Conservation (phyloP, 306 rosid genomes). For the Prosopis cineraria region DNA sequence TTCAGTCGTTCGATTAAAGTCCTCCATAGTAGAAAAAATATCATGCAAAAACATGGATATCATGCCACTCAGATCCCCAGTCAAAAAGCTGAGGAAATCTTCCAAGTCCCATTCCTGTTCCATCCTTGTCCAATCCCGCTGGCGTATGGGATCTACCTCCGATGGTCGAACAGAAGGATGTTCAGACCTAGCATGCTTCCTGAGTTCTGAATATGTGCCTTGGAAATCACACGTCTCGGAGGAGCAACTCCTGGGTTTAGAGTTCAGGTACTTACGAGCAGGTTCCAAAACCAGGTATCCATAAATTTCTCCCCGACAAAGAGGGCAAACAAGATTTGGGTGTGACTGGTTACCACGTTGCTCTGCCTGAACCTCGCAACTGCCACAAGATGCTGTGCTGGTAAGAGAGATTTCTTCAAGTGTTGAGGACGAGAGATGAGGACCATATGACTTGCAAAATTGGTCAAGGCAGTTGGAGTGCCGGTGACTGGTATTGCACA, state of each 20-base stretch:
- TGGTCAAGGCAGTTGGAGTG: conserved; percentile 91
- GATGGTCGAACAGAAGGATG: conserved; percentile 78
- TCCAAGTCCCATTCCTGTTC: conserved; percentile 63
- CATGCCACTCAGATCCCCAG: conserved; percentile 35
- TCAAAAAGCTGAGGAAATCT: conserved; percentile 56
- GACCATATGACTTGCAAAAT: conserved; percentile 68
- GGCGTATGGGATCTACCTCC: conserved; percentile 65
- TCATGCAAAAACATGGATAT: conserved; percentile 43
- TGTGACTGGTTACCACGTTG: conserved; percentile 43
- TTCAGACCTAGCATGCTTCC: conserved; percentile 81
- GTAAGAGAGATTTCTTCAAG: conserved; percentile 61
- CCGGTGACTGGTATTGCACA: conserved; percentile 84
- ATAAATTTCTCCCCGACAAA: conserved; percentile 79
- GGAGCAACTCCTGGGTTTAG: conserved; percentile 70
- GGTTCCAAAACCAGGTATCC: conserved; percentile 66
- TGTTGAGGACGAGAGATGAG: conserved; percentile 47
- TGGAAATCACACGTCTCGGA: conserved; percentile 67
- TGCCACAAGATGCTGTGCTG: conserved; percentile 41
- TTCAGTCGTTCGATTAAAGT: conserved; percentile 26
- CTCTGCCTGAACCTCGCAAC: conserved; percentile 41
- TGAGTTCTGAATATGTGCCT: conserved; percentile 71
- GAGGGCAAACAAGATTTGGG: conserved; percentile 66
- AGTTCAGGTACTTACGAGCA: conserved; percentile 68
- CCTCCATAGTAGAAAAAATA: conserved; percentile 40
- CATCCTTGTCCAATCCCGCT: conserved; percentile 68